Percentiles rank a stretch among this genome's conserved stretches.
Evolutionary conservation across 2,329 filamentous ascomycete species (phyloP).

Genomic region (Fusarium lyarnte): DNA sequence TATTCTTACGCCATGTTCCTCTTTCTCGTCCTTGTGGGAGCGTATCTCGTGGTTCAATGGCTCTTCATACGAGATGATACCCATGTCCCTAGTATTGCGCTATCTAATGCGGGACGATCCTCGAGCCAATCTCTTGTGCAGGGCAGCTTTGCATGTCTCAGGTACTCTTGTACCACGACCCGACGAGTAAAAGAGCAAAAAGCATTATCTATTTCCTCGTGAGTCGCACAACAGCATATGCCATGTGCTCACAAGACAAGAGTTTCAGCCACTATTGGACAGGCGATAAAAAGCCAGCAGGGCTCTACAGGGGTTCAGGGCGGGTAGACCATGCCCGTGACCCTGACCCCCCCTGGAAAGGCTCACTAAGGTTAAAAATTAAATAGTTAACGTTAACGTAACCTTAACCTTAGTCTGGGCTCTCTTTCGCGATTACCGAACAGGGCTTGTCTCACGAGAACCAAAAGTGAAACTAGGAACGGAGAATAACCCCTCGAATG

Average conservation of each 20-base stretch:
- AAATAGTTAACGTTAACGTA: neutral
- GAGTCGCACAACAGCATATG: neutral
- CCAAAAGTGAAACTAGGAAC: constrained; percentile 10
- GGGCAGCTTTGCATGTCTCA: neutral
- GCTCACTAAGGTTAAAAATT: constrained; percentile 15
- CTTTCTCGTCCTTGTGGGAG: neutral
- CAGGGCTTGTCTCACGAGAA: constrained; percentile 23
- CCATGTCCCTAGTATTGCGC: neutral
- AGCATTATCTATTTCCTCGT: neutral
- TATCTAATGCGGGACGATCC: constrained; percentile 4
- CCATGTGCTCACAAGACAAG: neutral
- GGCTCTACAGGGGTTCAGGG: neutral
- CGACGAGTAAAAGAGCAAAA: neutral
- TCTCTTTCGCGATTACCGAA: constrained; percentile 23
- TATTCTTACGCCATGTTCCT: neutral
- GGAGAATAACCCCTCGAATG: constrained; percentile 27
- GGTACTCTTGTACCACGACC: neutral
- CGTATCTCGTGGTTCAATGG: neutral
- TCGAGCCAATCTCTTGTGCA: constrained; percentile 6
- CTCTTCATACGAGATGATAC: neutral
- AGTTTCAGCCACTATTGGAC: neutral
- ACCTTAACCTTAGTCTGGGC: constrained; percentile 2
- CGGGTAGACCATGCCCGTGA: neutral
- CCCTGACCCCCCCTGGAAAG: neutral
- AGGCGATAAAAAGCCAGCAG: neutral